Percentiles rank a stretch among this genome's conserved stretches.
phyloP scores from a whole-genome alignment of 2,329 filamentous ascomycete genomes.

The Fusarium haematococcum region DNA sequence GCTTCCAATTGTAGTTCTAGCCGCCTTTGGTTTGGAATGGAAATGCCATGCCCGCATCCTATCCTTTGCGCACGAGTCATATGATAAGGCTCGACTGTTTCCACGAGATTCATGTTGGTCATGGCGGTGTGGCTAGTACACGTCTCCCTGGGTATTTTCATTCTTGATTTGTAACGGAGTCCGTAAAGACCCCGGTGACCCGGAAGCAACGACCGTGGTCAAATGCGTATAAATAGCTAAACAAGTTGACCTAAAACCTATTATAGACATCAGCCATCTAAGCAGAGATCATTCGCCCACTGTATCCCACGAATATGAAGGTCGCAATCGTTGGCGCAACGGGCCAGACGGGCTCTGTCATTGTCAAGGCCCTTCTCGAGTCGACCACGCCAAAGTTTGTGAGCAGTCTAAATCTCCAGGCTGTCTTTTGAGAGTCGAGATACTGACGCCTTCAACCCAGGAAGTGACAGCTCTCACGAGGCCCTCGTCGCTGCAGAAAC shows the following conservation, averaged over 20 bases:
- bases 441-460: background rate
- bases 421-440: background rate
- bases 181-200: background rate
- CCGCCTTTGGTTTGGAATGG: background rate
- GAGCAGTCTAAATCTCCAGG: background rate
- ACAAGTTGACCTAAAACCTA: background rate
- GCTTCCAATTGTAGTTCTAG: background rate
- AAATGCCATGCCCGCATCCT: background rate
- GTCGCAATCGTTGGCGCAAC: background rate
- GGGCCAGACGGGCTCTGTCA: background rate
- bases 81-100: background rate
- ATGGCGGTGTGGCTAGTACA: background rate
- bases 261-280: background rate
- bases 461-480: background rate
- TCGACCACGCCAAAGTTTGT: background rate
- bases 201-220: background rate
- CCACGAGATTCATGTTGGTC: background rate
- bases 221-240: background rate
- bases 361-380: background rate
- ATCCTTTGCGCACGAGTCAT: background rate
- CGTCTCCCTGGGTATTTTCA: no score
- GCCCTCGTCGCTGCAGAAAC: background rate
- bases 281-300: background rate
- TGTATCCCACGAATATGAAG: background rate
- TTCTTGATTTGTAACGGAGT: background rate